Percentiles rank a stretch among this genome's conserved stretches.
Conservation (phyloP, 306 rosid species). For the Trifolium dubium region DNA sequence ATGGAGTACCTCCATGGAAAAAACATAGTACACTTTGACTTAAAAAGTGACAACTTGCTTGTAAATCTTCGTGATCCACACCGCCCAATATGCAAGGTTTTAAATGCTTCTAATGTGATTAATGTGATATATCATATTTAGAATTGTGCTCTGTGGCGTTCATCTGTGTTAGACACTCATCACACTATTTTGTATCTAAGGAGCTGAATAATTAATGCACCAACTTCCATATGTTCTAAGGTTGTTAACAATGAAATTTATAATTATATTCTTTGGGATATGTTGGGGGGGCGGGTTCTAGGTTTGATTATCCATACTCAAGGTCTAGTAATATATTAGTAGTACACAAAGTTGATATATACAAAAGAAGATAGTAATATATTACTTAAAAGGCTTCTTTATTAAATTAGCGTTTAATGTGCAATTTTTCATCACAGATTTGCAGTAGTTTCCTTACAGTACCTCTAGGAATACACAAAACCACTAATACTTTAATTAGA, state of each 20-base stretch:
- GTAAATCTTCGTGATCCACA: constrained; percentile 95
- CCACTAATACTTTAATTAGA: neutral
- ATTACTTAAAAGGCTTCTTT: constrained; percentile 10
- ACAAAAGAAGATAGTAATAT: constrained; percentile 9
- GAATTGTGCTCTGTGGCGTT: constrained; percentile 23
- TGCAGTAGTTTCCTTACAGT: constrained; percentile 10
- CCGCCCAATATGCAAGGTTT: constrained; percentile 94
- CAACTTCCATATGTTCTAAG: constrained; percentile 6
- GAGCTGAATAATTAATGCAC: constrained; percentile 11
- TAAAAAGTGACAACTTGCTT: constrained; percentile 94
- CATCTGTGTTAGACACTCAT: constrained; percentile 21
- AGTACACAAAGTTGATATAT: neutral
- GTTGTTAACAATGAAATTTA: constrained; percentile 27
- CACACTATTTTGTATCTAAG: neutral
- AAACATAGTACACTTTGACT: constrained; percentile 93
- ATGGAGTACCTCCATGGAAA: constrained; percentile 96
- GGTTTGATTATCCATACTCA: neutral
- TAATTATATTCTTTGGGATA: neutral
- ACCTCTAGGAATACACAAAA: constrained; percentile 5
- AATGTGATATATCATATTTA: constrained; percentile 22
- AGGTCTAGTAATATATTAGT: neutral
- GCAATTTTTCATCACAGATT: neutral
- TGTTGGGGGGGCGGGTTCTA: neutral
- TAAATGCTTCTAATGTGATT: constrained; percentile 33
- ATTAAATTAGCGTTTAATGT: neutral